Percentiles rank a stretch among this genome's conserved stretches.
Conservation (phyloP, 805 yeast genomes). For the Geotrichum ghanense region DNA sequence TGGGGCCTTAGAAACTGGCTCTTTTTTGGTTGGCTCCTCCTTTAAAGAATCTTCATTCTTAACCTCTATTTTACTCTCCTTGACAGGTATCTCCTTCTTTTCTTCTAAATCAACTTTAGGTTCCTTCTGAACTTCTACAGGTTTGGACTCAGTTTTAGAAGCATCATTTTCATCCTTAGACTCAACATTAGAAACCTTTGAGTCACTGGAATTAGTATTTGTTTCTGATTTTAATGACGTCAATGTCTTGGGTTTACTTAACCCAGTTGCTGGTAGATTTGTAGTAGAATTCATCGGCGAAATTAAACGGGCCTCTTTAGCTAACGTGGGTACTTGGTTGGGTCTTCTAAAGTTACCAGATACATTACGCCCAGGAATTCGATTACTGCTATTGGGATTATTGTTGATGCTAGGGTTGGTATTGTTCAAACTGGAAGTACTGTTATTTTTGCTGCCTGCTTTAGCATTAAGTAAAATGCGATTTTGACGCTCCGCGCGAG, state of each 20-base stretch:
- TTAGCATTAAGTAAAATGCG: background rate
- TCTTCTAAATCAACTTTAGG: background rate
- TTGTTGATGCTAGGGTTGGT: background rate
- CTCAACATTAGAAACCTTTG: too few species aligned
- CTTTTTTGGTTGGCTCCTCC: background rate
- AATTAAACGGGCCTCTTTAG: background rate
- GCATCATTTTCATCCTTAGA: too few species aligned
- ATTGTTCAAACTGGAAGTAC: background rate
- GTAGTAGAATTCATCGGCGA: background rate
- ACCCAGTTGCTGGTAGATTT: background rate
- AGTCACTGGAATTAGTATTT: too few species aligned
- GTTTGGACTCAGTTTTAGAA: too few species aligned
- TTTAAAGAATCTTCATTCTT: background rate
- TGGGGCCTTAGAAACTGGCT: background rate
- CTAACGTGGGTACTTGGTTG: background rate
- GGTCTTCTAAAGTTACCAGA: background rate
- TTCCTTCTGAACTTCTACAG: too few species aligned
- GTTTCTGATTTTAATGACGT: too few species aligned
- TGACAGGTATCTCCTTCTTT: background rate
- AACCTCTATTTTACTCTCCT: background rate
- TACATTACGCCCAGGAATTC: background rate
- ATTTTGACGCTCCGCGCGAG: constrained; percentile 27
- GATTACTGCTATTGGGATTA: background rate
- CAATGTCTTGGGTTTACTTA: background rate
- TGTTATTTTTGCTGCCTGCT: background rate